Base-by-base conservation (phyloP, 768 basidiomycete genomes). In the Lanmaoa rubissima region DNA sequence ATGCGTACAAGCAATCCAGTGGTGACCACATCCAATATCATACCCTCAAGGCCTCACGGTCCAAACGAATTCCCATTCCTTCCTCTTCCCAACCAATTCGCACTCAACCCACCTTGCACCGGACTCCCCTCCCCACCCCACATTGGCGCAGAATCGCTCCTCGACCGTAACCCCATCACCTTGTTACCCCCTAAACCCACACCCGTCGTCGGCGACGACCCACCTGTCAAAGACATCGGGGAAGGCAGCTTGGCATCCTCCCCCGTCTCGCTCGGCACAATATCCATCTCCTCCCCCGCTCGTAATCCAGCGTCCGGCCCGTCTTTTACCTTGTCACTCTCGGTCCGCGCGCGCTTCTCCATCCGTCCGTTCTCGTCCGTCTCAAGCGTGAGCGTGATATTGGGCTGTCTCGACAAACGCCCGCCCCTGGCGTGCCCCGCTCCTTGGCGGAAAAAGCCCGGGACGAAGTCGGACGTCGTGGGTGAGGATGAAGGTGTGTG, bases 401-500 rank as follows among this genome's bases (percentile, higher is more conserved):
- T 74, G n/a, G 58, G 73, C 35, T 64, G 69, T 59, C 46, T 63
- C 54, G 35, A 62, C 21, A 44, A 31, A 14, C 59, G 61, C 54
- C 71, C 69, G 1, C 57, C 56, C 36, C 75, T 72, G 2, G 68
- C 43, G 13, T 65, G 64, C 1, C 49, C 49, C 21, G 50, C 31
- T 26, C 46, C 54, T 38, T 54, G 63, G 5, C 17, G 53, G n/a
- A 65, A 58, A 32, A 54, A 54, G 13, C 31, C 24, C 1, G 59
- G 55, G 2, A 61, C 47, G 42, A 61, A 54, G 38, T 71, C 70
- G 24, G 67, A 55, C 8, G 51, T 47, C 21, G 71, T 71, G 16
- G 70, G 70, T 0, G 71, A 73, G 2, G 70, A 67, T 5, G 63
- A 64, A 16, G 69, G 67, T 1, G 71, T 58, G 46, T 71, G 69